A percentile compares a stretch with the other conserved stretches of the same genome.
phyloP scores from a whole-genome alignment of 2,329 filamentous ascomycete genomes.

The Penicillium sp. region DNA sequence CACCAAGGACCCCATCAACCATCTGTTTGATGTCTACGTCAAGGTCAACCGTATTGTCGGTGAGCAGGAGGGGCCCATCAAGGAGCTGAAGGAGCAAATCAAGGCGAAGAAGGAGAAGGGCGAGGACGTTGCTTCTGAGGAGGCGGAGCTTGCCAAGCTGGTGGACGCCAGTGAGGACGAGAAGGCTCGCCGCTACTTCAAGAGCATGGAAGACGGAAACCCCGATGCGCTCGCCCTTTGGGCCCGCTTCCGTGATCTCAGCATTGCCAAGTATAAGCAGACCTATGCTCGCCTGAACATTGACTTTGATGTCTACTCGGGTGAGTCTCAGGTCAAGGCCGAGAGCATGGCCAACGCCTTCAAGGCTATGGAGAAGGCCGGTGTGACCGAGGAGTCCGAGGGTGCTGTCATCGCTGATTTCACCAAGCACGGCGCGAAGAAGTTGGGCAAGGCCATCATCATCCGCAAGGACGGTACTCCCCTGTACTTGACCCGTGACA shows the following conservation, averaged over 20 bases:
- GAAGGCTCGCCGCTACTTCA: conserved; percentile 59
- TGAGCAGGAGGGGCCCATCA: conserved; percentile 53
- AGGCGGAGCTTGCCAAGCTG: conserved; percentile 45
- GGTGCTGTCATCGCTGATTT: conserved; percentile 65
- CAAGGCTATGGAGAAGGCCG: conserved; percentile 52
- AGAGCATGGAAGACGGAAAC: conserved; percentile 61
- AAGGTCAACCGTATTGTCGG: conserved; percentile 55
- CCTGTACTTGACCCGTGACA: conserved; percentile 63
- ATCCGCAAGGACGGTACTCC: conserved; percentile 62
- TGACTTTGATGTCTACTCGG: conserved; percentile 60
- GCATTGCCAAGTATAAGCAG: conserved; percentile 58
- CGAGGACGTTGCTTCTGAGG: conserved; percentile 44
- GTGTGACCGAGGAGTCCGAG: conserved; percentile 58
- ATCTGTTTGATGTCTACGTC: conserved; percentile 61
- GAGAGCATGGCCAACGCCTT: conserved; percentile 59
- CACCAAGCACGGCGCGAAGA: conserved; percentile 60
- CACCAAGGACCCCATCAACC: conserved; percentile 56
- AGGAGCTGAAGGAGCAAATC: conserved; percentile 48
- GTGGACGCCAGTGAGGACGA: conserved; percentile 53
- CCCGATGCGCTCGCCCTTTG: conserved; percentile 54
- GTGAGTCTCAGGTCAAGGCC: conserved; percentile 61
- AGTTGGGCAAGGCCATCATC: conserved; percentile 61
- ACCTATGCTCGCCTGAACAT: conserved; percentile 62
- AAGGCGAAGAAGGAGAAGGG: conserved; percentile 44
- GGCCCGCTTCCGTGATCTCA: conserved; percentile 58